A percentile compares a stretch with the other conserved stretches of the same genome.
Evolutionary conservation across 768 basidiomycete species (phyloP).

Genomic region (Tubosaeta sp.): DNA sequence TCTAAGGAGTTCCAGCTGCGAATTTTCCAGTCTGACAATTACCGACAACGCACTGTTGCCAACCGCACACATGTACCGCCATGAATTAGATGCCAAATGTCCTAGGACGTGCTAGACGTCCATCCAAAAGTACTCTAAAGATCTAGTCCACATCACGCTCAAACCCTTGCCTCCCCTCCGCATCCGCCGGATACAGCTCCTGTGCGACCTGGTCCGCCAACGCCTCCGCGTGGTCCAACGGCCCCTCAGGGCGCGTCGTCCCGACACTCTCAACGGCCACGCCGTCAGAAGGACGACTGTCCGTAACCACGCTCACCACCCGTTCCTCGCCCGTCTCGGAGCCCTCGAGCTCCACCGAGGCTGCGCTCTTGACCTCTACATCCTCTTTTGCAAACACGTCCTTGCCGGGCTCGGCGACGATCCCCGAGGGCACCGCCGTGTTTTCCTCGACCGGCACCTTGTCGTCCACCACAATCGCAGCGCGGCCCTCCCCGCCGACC

Average conservation of each 20-base stretch:
- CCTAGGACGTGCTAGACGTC: background rate
- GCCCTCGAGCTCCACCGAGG: constrained; percentile 6
- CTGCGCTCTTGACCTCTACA: constrained; percentile 45
- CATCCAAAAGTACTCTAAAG: background rate
- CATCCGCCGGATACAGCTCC: constrained; percentile 50
- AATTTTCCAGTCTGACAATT: too few relatives aligned
- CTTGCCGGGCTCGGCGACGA: constrained; percentile 66
- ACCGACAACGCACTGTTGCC: too few relatives aligned
- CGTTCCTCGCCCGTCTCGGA: constrained; percentile 19
- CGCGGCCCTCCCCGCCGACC: constrained; percentile 53
- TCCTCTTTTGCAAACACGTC: constrained; percentile 63
- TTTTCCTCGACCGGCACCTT: constrained; percentile 20
- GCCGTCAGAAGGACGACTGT: too few relatives aligned
- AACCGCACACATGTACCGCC: too few relatives aligned
- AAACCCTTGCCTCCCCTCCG: constrained; percentile 3
- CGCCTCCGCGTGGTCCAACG: constrained; percentile 45
- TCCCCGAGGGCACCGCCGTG: constrained; percentile 42
- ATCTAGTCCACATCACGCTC: background rate
- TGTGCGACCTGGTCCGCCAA: constrained; percentile 49
- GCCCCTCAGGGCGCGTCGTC: constrained; percentile 35
- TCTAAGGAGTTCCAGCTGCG: too few relatives aligned
- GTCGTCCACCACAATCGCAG: constrained; percentile 52
- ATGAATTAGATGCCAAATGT: background rate
- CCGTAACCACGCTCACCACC: constrained; percentile 33
- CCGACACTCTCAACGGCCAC: background rate